Base-by-base conservation (phyloP, 441 rosid genomes). In the Manihot esculenta region DNA sequence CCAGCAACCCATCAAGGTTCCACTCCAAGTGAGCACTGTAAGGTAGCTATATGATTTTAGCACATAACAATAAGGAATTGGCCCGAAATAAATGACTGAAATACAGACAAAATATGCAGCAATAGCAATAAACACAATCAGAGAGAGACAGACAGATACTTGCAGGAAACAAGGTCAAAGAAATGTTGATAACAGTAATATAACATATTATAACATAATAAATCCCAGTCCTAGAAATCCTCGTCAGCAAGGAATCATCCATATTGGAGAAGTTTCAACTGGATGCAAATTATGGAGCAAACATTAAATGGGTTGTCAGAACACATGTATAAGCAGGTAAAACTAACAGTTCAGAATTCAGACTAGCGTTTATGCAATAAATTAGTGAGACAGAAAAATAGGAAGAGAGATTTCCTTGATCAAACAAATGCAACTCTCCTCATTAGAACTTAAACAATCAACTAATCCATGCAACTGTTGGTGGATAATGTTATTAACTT, bases 11-110 rank as follows among this genome's bases (percentile, higher is more conserved):
- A 58, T 94, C 97, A 54, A 94, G 90, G 82, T 94, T 94, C 99
- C 99, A 94, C 76, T 94, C 98, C 76, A 94, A 81, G 81, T 94
- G 98, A 44, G 99, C 96, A 80, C 98, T 94, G 84, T 69, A 66
- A 7, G 64, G 58, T 27, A 73, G n/a, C n/a, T n/a, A n/a, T n/a
- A n/a, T n/a, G n/a, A n/a, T n/a, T n/a, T n/a, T n/a, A n/a, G n/a
- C n/a, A n/a, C n/a, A n/a, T n/a, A n/a, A n/a, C n/a, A n/a, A n/a
- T 48, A 57, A 20, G 41, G 14, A 20, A 55, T 62, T 57, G 27
- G 58, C 61, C 30, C 3, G 18, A 13, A 51, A 44, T 24, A 8
- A 60, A 3, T 24, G 14, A 21, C 55, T n/a, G 10, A 54, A 14
- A 64, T 21, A 12, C 26, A 23, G 27, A 53, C n/a, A 44, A 71